A percentile compares a stretch with the other conserved stretches of the same genome.
phyloP scores from a whole-genome alignment of 176 grass and related monocot species.

The Cenchrus purpureus region DNA sequence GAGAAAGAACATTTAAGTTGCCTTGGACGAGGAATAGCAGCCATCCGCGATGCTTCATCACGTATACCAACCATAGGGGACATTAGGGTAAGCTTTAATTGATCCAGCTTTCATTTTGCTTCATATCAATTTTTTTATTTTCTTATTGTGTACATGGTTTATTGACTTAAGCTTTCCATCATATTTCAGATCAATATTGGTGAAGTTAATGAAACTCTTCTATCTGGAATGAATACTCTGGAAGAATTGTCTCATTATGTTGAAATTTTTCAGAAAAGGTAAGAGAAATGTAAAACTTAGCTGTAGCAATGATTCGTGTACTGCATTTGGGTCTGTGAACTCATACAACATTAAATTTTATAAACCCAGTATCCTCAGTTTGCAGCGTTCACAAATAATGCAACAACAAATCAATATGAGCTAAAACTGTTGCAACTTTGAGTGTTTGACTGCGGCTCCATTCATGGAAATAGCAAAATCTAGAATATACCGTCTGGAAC shows the following conservation, averaged over 20 bases:
- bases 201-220: conserved; percentile 48
- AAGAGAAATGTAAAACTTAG: not conserved
- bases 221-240: conserved; percentile 41
- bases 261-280: conserved; percentile 51
- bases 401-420: not conserved
- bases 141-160: not conserved
- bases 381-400: not conserved
- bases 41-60: conserved; percentile 56
- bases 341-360: not conserved
- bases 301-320: not conserved
- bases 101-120: not conserved
- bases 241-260: conserved; percentile 44
- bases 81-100: conserved; percentile 46
- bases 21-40: conserved; percentile 47
- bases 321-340: not conserved
- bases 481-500: not conserved
- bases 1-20: conserved; percentile 53
- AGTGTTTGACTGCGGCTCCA: not conserved
- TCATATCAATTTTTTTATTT: not conserved
- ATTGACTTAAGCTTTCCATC: not conserved
- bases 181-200: conserved; percentile 12
- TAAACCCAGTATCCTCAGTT: not conserved
- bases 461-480: not conserved
- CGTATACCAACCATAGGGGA: conserved; percentile 48
- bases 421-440: not conserved